These are phyloP conservation scores for Cercospora zeae-maydis DNA, from an alignment of 2,329 filamentous ascomycete genomes.

Conservation along the genomic window DNA sequence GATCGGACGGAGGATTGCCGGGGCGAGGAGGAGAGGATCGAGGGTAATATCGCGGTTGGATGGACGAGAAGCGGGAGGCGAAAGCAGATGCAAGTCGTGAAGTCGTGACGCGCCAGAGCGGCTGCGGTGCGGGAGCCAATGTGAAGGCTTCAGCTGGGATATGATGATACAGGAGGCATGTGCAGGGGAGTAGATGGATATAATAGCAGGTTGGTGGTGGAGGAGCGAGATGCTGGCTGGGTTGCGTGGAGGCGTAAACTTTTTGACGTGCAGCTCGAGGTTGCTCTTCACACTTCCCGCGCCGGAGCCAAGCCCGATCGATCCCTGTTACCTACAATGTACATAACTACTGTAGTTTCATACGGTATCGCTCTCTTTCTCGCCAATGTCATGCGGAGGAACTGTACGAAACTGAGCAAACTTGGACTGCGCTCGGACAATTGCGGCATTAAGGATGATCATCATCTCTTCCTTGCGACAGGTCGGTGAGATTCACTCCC, in stretches of 20 bases:
- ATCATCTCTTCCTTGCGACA: neutral
- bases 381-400: neutral
- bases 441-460: neutral
- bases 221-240: neutral
- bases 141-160: neutral
- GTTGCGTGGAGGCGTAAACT: neutral
- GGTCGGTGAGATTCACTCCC: neutral
- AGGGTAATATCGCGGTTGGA: neutral
- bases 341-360: neutral
- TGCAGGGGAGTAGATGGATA: neutral
- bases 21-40: neutral
- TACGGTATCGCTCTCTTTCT: neutral
- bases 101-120: constrained; percentile 21
- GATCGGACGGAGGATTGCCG: neutral
- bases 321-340: neutral
- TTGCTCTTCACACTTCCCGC: neutral
- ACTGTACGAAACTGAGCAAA: neutral
- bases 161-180: neutral
- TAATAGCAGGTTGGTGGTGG: neutral
- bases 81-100: constrained; percentile 11
- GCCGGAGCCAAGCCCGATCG: neutral
- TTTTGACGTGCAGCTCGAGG: neutral
- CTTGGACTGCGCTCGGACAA: too few relatives aligned
- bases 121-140: constrained; percentile 18
- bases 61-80: neutral